Conservation (phyloP, 805 yeast genomes). For the Scheffersomyces amazonensis region DNA sequence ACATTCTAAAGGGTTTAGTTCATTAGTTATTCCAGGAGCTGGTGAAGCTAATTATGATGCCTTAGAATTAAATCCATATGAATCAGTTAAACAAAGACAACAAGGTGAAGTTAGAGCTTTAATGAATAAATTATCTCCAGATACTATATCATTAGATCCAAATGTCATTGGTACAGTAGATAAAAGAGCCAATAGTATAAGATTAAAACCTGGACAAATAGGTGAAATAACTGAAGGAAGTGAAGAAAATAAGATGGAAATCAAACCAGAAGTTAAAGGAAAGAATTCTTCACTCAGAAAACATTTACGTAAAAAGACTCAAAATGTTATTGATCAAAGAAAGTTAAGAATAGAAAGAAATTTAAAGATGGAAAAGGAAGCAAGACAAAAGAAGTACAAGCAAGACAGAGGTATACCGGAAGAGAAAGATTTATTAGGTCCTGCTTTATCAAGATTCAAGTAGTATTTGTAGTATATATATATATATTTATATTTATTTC, state of each 20-base stretch:
- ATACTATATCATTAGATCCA: conserved; percentile 90
- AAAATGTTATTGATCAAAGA: conserved; percentile 84
- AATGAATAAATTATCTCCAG: conserved; percentile 86
- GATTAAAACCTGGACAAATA: conserved; percentile 62
- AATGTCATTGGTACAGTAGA: conserved; percentile 81
- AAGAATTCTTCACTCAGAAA: conserved; percentile 83
- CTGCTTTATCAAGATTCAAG: conserved; percentile 49
- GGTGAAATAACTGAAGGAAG: conserved; percentile 37
- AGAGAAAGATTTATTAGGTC: conserved; percentile 51
- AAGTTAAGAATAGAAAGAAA: conserved; percentile 73
- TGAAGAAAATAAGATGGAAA: conserved; percentile 49
- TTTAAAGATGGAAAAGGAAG: conserved; percentile 68
- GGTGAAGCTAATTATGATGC: conserved; percentile 99
- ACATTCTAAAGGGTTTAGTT: conserved; percentile 72
- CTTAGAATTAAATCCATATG: conserved; percentile 88
- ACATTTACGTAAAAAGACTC: conserved; percentile 76
- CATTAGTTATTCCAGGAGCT: conserved; percentile 90
- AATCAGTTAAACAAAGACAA: conserved; percentile 88
- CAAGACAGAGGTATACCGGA: conserved; percentile 45
- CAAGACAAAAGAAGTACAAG: conserved; percentile 52
- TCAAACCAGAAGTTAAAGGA: conserved; percentile 69
- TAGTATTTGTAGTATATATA: conserved; percentile 13
- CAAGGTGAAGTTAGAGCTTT: conserved; percentile 84
- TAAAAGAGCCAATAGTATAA: conserved; percentile 56
- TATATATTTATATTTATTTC: conserved; percentile 1